phyloP scores from a whole-genome alignment of 1,139 yeast genomes.

The Suzukiozyma palmioleophila region DNA sequence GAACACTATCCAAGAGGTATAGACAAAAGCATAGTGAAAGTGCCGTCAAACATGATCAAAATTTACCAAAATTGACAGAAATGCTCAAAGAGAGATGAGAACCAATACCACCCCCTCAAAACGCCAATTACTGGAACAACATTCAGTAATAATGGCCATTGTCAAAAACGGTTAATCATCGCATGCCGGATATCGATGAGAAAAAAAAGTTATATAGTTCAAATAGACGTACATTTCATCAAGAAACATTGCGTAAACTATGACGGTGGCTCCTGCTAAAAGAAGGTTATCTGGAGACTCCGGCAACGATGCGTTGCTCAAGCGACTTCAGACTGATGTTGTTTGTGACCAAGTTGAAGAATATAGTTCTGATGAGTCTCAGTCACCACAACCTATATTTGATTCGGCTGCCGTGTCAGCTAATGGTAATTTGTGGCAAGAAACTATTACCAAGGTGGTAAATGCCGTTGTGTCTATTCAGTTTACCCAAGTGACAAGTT shows the following conservation, averaged over 20 bases:
- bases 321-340: conserved; percentile 3
- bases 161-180: background rate
- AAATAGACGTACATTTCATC: too few species aligned
- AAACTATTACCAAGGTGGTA: conserved; percentile 77
- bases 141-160: too few species aligned
- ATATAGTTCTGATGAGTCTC: conserved; percentile 13
- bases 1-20: too few species aligned
- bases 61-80: too few species aligned
- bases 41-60: too few species aligned
- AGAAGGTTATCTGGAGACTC: conserved; percentile 14
- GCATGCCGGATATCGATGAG: background rate
- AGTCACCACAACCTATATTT: conserved; percentile 11
- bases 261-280: conserved; percentile 12
- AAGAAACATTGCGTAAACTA: conserved; percentile 1
- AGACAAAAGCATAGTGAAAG: too few species aligned
- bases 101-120: too few species aligned
- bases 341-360: conserved; percentile 8
- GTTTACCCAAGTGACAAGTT: conserved; percentile 79
- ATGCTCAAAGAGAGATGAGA: too few species aligned
- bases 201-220: background rate
- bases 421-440: conserved; percentile 55
- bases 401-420: conserved; percentile 10
- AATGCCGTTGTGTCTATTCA: conserved; percentile 86
- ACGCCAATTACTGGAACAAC: too few species aligned
- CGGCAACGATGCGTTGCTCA: conserved; percentile 8